Evolutionary conservation across 805 yeast genomes (phyloP).

Genomic region (Saturnispora kantuleensis): DNA sequence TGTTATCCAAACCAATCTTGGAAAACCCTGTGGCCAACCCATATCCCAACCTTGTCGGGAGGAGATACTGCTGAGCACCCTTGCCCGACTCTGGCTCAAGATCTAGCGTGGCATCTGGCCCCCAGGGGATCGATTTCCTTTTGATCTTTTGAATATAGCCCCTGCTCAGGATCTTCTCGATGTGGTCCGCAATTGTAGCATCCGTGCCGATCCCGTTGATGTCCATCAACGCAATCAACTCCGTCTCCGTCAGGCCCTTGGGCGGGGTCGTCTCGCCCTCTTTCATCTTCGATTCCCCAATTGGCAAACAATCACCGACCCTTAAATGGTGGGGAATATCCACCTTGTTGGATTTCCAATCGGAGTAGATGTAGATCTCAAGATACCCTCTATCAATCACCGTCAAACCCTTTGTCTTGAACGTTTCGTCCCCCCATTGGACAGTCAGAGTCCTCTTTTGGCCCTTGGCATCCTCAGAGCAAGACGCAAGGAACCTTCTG

Average conservation of each 20-base stretch:
- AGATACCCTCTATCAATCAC: slow-evolving; percentile 70
- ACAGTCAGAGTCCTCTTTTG: slow-evolving; percentile 49
- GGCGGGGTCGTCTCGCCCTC: slow-evolving; percentile 82
- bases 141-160: slow-evolving; percentile 48
- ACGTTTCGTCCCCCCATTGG: slow-evolving; percentile 71
- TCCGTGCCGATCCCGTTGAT: slow-evolving; percentile 97
- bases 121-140: slow-evolving; percentile 6
- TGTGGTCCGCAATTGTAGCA: slow-evolving; percentile 98
- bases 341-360: slow-evolving; percentile 58
- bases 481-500: slow-evolving; percentile 81
- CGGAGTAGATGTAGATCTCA: slow-evolving; percentile 68
- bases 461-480: slow-evolving; percentile 87
- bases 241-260: slow-evolving; percentile 77
- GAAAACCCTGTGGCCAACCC: slow-evolving; percentile 86
- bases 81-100: slow-evolving; percentile 27
- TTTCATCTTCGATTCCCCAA: slow-evolving; percentile 48
- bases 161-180: slow-evolving; percentile 63
- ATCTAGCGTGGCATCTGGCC: not conserved
- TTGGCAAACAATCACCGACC: slow-evolving; percentile 45
- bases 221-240: slow-evolving; percentile 88
- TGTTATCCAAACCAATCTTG: slow-evolving; percentile 57
- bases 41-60: slow-evolving; percentile 79
- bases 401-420: slow-evolving; percentile 61
- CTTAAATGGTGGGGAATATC: slow-evolving; percentile 51
- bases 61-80: slow-evolving; percentile 33